Evolutionary conservation across 768 basidiomycete species (phyloP).

Genomic region (Rubroboletus pulcherrimus): DNA sequence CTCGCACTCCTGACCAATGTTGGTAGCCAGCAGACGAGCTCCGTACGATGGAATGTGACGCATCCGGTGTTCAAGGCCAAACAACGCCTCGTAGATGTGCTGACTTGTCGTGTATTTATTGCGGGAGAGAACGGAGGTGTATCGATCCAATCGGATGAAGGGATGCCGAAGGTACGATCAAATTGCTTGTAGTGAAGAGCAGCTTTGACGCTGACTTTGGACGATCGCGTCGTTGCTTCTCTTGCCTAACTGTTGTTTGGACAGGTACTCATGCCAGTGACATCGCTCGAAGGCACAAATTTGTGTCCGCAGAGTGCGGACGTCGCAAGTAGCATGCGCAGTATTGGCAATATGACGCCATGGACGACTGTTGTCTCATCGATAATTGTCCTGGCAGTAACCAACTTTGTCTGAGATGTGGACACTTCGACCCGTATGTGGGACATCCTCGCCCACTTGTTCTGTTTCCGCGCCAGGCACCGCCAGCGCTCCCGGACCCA

Average conservation of each 20-base stretch:
- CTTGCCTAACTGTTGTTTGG: background rate
- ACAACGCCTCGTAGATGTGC: conserved; percentile 48
- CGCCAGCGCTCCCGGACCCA: background rate
- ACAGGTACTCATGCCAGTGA: conserved; percentile 36
- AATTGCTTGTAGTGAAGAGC: background rate
- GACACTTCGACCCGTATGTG: background rate
- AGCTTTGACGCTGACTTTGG: background rate
- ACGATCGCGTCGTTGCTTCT: background rate
- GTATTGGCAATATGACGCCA: background rate
- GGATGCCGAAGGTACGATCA: conserved; percentile 43
- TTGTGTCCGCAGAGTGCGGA: conserved; percentile 17
- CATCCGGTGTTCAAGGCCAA: conserved; percentile 37
- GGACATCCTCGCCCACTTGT: background rate
- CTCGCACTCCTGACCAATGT: conserved; percentile 54
- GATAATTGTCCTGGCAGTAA: conserved; percentile 1
- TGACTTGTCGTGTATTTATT: conserved; percentile 42
- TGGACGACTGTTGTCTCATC: conserved; percentile 9
- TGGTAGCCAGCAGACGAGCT: conserved; percentile 36
- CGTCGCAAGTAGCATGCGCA: conserved; percentile 1
- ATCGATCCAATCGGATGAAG: conserved; percentile 35
- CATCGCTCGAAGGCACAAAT: conserved; percentile 20
- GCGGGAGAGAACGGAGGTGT: conserved; percentile 42
- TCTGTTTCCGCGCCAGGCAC: background rate
- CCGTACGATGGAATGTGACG: conserved; percentile 41
- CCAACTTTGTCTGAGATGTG: conserved; percentile 7